Conservation (phyloP, 208 protist species). For the Naegleria fowleri region DNA sequence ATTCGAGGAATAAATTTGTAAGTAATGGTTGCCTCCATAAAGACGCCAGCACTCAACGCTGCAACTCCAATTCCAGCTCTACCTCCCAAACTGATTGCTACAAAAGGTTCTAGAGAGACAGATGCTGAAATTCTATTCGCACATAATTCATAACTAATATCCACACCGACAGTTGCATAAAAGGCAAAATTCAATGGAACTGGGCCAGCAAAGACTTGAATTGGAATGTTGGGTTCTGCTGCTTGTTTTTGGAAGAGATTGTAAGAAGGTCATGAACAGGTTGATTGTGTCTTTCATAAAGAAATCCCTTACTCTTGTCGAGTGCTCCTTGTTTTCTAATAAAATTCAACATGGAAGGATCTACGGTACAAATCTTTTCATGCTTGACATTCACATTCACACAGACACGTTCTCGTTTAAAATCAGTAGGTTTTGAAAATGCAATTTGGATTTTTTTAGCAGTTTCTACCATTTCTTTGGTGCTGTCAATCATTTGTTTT, state of each 20-base stretch:
- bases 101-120: background rate
- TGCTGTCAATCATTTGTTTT: background rate
- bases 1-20: background rate
- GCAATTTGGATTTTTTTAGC: background rate
- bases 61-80: background rate
- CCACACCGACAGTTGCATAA: background rate
- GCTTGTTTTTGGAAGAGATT: no score
- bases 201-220: background rate
- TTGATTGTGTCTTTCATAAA: background rate
- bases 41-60: background rate
- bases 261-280: background rate
- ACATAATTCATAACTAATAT: background rate
- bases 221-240: background rate
- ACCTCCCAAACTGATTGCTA: background rate
- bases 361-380: background rate
- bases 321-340: background rate
- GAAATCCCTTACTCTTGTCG: background rate
- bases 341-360: background rate
- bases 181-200: background rate
- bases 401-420: background rate
- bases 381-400: background rate
- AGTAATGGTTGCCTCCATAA: background rate
- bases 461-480: background rate
- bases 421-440: background rate
- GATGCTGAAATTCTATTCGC: background rate